These are phyloP conservation scores for Incumbomyces delicatus DNA, from an alignment of 2,329 filamentous ascomycete genomes.

Conservation along the genomic window DNA sequence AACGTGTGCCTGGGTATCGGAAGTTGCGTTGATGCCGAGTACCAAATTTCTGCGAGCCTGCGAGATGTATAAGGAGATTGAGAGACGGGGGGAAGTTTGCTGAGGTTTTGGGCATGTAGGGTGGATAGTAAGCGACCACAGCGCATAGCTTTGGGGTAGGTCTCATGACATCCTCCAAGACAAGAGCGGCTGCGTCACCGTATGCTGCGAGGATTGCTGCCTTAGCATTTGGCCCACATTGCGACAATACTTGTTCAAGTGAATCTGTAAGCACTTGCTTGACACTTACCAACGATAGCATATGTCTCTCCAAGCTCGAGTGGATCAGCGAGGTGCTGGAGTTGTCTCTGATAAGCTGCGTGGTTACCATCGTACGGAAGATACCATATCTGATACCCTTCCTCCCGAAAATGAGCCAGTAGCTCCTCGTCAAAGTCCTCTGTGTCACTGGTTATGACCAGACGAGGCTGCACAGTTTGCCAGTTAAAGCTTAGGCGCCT, in stretches of 20 bases:
- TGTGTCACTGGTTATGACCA: conserved; percentile 20
- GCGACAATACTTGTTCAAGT: neutral
- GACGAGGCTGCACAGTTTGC: conserved; percentile 12
- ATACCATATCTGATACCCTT: conserved; percentile 52
- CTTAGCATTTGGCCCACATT: neutral
- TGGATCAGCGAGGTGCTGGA: conserved; percentile 44
- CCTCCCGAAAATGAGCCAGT: conserved; percentile 46
- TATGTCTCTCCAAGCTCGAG: conserved; percentile 51
- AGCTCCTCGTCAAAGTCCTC: conserved; percentile 45
- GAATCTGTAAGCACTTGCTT: too few relatives aligned
- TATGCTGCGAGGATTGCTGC: conserved; percentile 41
- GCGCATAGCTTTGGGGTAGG: conserved; percentile 49
- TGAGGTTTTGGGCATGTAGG: conserved; percentile 43
- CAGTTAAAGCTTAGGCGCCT: conserved; percentile 6
- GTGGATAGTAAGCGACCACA: conserved; percentile 55
- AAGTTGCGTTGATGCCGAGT: conserved; percentile 30
- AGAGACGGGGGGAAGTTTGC: conserved; percentile 28
- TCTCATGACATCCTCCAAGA: conserved; percentile 49
- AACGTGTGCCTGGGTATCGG: conserved; percentile 45
- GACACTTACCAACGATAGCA: conserved; percentile 47
- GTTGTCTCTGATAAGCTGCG: conserved; percentile 40
- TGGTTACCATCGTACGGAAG: conserved; percentile 44
- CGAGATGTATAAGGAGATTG: conserved; percentile 49
- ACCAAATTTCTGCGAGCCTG: conserved; percentile 32
- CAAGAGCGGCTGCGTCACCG: conserved; percentile 51